Conservation (phyloP, 2,329 filamentous ascomycete species). For the Cordyceps cateniannulata region DNA sequence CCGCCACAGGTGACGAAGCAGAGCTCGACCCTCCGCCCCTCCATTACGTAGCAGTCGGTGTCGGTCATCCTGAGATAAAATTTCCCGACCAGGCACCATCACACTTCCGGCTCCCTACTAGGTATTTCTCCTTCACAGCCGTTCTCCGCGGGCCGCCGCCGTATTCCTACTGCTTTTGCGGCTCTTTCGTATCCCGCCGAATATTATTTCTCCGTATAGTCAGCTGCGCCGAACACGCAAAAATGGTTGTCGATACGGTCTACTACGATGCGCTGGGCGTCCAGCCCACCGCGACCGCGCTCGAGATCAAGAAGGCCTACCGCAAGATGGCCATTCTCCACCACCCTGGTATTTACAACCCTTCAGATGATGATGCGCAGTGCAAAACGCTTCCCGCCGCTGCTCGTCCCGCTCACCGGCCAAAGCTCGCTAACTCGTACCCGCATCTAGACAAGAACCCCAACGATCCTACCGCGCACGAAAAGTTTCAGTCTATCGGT, state of each 20-base stretch:
- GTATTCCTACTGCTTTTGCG: neutral
- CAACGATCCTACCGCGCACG: slow-evolving; percentile 87
- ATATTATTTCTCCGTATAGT: neutral
- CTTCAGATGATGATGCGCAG: neutral
- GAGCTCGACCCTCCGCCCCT: slow-evolving; percentile 22
- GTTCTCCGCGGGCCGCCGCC: neutral
- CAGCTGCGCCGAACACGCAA: slow-evolving; percentile 20
- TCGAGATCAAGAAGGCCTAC: slow-evolving; percentile 97
- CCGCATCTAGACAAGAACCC: slow-evolving; percentile 80
- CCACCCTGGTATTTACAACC: slow-evolving; percentile 62
- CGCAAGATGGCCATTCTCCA: slow-evolving; percentile 90
- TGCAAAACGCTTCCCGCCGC: neutral
- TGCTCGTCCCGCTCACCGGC: neutral
- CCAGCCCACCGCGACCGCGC: slow-evolving; percentile 73
- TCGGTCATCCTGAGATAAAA: slow-evolving; percentile 14
- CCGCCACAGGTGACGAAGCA: slow-evolving; percentile 6
- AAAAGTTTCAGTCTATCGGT: slow-evolving; percentile 84
- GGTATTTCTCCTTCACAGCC: neutral
- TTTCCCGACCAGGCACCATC: slow-evolving; percentile 14
- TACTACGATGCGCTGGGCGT: slow-evolving; percentile 89
- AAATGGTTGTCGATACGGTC: slow-evolving; percentile 80
- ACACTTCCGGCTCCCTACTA: neutral
- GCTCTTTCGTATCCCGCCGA: neutral
- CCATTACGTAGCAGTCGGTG: slow-evolving; percentile 27
- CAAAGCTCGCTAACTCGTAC: slow-evolving; percentile 6